These are phyloP conservation scores for Globisporangium polare DNA, from an alignment of 352 stramenopile species.

Conservation along the genomic window DNA sequence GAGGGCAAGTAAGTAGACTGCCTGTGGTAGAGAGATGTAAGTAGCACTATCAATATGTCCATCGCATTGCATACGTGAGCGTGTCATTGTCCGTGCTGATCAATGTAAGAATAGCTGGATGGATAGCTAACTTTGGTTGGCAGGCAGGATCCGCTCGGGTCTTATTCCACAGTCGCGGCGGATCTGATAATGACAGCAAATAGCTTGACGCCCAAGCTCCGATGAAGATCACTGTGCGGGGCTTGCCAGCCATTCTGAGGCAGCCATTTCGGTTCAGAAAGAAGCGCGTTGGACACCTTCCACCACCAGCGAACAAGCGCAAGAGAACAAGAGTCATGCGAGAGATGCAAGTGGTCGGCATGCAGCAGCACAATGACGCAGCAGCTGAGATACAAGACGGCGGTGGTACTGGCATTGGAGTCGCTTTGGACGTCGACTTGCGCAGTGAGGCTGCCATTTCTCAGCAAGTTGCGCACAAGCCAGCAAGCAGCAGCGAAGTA, in stretches of 20 bases:
- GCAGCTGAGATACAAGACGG: neutral
- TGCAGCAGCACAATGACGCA: neutral
- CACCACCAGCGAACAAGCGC: neutral
- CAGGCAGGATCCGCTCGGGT: neutral
- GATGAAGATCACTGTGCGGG: neutral
- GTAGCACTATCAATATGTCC: neutral
- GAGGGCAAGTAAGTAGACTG: slow-evolving; percentile 21
- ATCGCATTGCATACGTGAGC: neutral
- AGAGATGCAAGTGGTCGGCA: neutral
- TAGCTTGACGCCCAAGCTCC: neutral
- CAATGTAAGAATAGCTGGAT: slow-evolving; percentile 1
- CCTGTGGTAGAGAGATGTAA: slow-evolving; percentile 3
- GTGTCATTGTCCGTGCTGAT: neutral
- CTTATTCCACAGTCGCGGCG: neutral
- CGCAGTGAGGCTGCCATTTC: neutral
- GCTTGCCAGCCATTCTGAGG: neutral
- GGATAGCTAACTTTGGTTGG: neutral
- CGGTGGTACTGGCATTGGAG: neutral
- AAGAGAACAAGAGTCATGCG: neutral
- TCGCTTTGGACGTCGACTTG: neutral
- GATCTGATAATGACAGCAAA: slow-evolving; percentile 3
- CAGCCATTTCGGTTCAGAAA: slow-evolving; percentile 3
- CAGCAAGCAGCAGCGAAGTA: neutral
- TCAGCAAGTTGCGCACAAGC: neutral
- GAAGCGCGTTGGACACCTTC: neutral